Evolutionary conservation across 768 basidiomycete genomes (phyloP).

Genomic region (Lyophyllum shimeji): DNA sequence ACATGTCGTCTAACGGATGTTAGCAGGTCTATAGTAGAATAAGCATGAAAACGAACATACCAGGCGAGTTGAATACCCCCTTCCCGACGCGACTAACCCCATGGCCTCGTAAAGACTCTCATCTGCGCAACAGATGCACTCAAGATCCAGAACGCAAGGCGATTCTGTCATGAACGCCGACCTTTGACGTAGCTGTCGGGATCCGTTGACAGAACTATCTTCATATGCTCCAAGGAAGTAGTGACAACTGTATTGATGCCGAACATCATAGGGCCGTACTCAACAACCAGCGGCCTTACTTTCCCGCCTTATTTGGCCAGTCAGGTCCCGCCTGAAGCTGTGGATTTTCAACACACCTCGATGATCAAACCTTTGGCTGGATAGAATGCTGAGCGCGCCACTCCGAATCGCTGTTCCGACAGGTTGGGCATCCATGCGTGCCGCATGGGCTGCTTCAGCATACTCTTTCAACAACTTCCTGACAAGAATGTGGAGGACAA

Average conservation of each 20-base stretch:
- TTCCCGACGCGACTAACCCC: conserved; percentile 19
- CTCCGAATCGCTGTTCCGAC: neutral
- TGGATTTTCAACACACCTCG: neutral
- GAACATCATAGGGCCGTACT: conserved; percentile 1
- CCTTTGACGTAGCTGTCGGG: conserved; percentile 17
- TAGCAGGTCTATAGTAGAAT: neutral
- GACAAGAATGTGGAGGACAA: neutral
- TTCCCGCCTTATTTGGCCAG: neutral
- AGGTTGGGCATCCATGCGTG: neutral
- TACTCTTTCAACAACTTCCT: neutral
- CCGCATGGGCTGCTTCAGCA: neutral
- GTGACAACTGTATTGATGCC: conserved; percentile 8
- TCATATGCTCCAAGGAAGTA: conserved; percentile 16
- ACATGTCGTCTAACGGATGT: conserved; percentile 34
- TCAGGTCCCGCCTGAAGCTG: neutral
- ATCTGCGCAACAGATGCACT: conserved; percentile 3
- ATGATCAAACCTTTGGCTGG: neutral
- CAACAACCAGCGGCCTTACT: neutral
- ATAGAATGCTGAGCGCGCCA: neutral
- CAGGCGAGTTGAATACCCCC: conserved; percentile 59
- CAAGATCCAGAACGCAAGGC: neutral
- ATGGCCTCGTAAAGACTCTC: conserved; percentile 9
- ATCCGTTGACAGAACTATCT: conserved; percentile 17
- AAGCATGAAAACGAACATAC: conserved; percentile 21
- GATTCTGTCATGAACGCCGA: neutral